Percentiles rank a stretch among this genome's conserved stretches.
Conservation (phyloP, 2,329 filamentous ascomycete species). For the Neonectria faginata region DNA sequence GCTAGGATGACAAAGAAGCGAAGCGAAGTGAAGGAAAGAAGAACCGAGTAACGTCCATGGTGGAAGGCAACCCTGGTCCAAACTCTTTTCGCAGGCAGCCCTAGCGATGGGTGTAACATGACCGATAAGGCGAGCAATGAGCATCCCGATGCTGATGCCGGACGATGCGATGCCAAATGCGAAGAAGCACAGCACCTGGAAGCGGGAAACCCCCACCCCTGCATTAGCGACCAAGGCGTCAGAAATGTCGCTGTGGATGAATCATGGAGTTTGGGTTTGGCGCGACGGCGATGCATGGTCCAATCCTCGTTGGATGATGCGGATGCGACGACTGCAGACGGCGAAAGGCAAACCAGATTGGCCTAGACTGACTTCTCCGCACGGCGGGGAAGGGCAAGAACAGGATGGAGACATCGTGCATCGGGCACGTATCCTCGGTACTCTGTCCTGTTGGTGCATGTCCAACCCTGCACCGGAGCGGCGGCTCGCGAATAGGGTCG, state of each 20-base stretch:
- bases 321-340: constrained; percentile 26
- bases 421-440: constrained; percentile 38
- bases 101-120: constrained; percentile 12
- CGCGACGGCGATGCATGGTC: constrained; percentile 15
- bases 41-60: constrained; percentile 5
- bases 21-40: constrained; percentile 12
- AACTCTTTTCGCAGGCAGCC: not conserved
- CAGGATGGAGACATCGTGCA: constrained; percentile 44
- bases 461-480: constrained; percentile 41
- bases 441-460: constrained; percentile 21
- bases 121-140: constrained; percentile 15
- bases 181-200: constrained; percentile 10
- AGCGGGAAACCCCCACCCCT: constrained; percentile 17
- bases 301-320: constrained; percentile 30
- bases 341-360: constrained; percentile 37
- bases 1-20: constrained; percentile 4
- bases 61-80: constrained; percentile 2
- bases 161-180: not conserved
- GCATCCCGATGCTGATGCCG: not conserved
- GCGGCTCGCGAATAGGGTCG: constrained; percentile 44
- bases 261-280: constrained; percentile 14
- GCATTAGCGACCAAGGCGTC: constrained; percentile 16
- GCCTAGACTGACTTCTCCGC: constrained; percentile 42
- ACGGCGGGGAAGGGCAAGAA: constrained; percentile 40
- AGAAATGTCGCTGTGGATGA: constrained; percentile 6